A percentile compares a stretch with the other conserved stretches of the same genome.
These are phyloP conservation scores for Apiotrichum gamsii DNA, from an alignment of 1,284 basidiomycete species.

Conservation along the genomic window DNA sequence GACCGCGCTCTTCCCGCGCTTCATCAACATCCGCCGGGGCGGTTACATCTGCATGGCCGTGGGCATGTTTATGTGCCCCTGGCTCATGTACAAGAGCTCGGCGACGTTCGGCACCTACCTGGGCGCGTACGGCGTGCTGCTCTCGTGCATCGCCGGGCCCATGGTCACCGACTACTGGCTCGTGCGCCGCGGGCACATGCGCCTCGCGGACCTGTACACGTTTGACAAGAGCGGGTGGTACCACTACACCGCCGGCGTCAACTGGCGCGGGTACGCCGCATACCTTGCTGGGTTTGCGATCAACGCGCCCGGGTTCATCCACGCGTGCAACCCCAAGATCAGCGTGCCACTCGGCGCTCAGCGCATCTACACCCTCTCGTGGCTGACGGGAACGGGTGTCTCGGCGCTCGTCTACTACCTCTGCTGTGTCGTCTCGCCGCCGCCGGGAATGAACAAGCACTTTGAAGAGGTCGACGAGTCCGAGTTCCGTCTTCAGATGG, in stretches of 20 bases:
- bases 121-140: conserved; percentile 58
- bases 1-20: conserved; percentile 70
- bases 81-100: conserved; percentile 70
- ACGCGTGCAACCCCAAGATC: conserved; percentile 51
- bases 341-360: conserved; percentile 60
- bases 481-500: conserved; percentile 1
- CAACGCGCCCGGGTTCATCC: conserved; percentile 60
- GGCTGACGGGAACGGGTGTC: conserved; percentile 70
- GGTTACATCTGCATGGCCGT: conserved; percentile 70
- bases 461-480: conserved; percentile 60
- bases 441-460: conserved; percentile 51
- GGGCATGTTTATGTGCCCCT: conserved; percentile 62
- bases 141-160: conserved; percentile 74
- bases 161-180: conserved; percentile 79
- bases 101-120: conserved; percentile 77
- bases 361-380: conserved; percentile 54
- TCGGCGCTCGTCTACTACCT: conserved; percentile 60
- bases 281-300: conserved; percentile 63
- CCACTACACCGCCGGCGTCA: conserved; percentile 68
- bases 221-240: conserved; percentile 60
- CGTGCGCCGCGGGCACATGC: conserved; percentile 64
- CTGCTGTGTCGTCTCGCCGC: conserved; percentile 58
- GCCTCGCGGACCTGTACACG: conserved; percentile 65
- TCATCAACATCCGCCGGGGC: conserved; percentile 78
- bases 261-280: conserved; percentile 54